These are phyloP conservation scores for Solanum corneliomulleri DNA, from an alignment of 257 asterid genomes.

Conservation along the genomic window DNA sequence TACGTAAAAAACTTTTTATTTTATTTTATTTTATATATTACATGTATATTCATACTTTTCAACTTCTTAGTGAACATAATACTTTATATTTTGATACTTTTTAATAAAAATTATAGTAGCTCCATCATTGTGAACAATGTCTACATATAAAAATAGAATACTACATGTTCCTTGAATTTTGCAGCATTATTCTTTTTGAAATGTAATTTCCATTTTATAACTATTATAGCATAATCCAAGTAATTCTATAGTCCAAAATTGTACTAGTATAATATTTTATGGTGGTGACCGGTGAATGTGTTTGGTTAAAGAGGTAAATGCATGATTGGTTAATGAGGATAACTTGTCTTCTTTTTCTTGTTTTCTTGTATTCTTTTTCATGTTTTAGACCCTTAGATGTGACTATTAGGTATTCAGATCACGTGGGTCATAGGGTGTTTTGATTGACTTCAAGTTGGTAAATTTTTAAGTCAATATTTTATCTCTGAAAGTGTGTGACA, in stretches of 20 bases:
- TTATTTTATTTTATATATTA: no score
- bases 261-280: neutral
- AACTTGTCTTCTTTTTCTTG: neutral
- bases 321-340: neutral
- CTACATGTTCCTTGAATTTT: neutral
- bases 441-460: no score
- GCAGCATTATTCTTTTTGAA: neutral
- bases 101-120: no score
- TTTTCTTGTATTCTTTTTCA: neutral
- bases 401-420: neutral
- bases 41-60: no score
- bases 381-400: neutral
- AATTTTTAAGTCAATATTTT: no score
- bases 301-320: neutral
- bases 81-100: no score
- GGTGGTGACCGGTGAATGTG: neutral
- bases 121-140: neutral
- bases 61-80: no score
- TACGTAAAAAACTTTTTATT: no score
- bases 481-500: no score
- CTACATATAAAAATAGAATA: neutral
- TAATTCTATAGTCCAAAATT: neutral
- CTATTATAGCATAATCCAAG: neutral
- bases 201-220: neutral
- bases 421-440: neutral